A percentile compares a stretch with the other conserved stretches of the same genome.
Conservation (phyloP, 2,329 filamentous ascomycete genomes). For the Neopestalotiopsis clavispora region DNA sequence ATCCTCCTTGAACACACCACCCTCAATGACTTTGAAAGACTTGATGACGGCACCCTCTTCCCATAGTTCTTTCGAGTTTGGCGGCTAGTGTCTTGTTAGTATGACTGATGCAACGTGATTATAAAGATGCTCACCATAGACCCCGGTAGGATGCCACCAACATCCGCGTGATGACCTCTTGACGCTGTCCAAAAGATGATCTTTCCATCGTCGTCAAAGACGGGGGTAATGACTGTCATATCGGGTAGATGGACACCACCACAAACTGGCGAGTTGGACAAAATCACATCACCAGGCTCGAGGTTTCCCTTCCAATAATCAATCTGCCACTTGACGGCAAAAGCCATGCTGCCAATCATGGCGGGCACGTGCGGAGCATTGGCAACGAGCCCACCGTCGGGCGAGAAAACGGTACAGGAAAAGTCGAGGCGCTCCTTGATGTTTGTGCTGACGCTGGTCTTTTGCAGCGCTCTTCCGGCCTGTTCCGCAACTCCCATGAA, state of each 20-base stretch:
- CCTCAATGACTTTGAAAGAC: constrained; percentile 73
- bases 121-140: constrained; percentile 50
- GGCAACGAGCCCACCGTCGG: constrained; percentile 73
- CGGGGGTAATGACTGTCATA: constrained; percentile 42
- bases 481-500: constrained; percentile 87
- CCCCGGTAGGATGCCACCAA: constrained; percentile 67
- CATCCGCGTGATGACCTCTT: constrained; percentile 75
- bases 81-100: constrained; percentile 63
- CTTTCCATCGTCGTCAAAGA: constrained; percentile 32
- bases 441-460: constrained; percentile 77
- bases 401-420: constrained; percentile 77
- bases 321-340: constrained; percentile 20
- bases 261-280: constrained; percentile 24
- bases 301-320: constrained; percentile 19
- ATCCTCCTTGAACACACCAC: constrained; percentile 79
- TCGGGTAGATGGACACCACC: constrained; percentile 46
- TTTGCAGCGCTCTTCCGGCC: constrained; percentile 78
- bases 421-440: constrained; percentile 83
- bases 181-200: constrained; percentile 61
- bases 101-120: neutral
- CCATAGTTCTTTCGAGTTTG: constrained; percentile 68
- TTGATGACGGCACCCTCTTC: constrained; percentile 70
- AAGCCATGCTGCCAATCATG: constrained; percentile 20
- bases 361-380: constrained; percentile 51
- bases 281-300: constrained; percentile 18